phyloP scores from a whole-genome alignment of 2,329 filamentous ascomycete genomes.

The Pseudogymnoascus sp. region DNA sequence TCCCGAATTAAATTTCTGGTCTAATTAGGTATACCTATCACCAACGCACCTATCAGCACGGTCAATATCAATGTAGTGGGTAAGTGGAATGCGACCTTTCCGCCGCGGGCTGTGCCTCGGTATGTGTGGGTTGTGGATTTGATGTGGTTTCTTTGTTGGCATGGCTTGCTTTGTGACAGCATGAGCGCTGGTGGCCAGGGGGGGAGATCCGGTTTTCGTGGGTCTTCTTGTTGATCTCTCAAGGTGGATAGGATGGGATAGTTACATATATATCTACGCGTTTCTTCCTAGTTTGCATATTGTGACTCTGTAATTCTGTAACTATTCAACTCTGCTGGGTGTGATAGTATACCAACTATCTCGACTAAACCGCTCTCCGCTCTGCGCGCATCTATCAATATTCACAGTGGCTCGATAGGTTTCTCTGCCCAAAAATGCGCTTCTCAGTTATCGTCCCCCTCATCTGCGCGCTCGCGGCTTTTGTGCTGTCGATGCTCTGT shows the following conservation, averaged over 20 bases:
- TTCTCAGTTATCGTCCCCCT: conserved; percentile 44
- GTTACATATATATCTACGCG: background rate
- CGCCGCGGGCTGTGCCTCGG: background rate
- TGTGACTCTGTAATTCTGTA: background rate
- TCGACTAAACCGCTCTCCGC: too few species aligned
- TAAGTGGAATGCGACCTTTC: background rate
- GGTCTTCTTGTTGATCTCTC: background rate
- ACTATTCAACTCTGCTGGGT: background rate
- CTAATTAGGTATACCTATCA: background rate
- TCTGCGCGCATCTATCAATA: background rate
- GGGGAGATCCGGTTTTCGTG: background rate
- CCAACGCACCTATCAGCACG: background rate
- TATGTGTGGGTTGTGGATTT: background rate
- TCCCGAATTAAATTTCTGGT: background rate
- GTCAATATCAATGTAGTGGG: background rate
- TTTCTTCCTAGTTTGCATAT: background rate
- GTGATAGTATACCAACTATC: too few species aligned
- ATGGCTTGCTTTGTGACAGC: background rate
- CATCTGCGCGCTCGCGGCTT: conserved; percentile 45
- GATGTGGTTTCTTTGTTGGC: background rate
- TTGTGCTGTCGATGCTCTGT: conserved; percentile 53
- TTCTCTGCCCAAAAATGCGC: too few species aligned
- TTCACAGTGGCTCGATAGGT: too few species aligned
- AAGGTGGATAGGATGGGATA: background rate
- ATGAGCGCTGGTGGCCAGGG: background rate